These are phyloP conservation scores for Krasilnikovozyma curviuscula DNA, from an alignment of 768 basidiomycete species.

Conservation along the genomic window DNA sequence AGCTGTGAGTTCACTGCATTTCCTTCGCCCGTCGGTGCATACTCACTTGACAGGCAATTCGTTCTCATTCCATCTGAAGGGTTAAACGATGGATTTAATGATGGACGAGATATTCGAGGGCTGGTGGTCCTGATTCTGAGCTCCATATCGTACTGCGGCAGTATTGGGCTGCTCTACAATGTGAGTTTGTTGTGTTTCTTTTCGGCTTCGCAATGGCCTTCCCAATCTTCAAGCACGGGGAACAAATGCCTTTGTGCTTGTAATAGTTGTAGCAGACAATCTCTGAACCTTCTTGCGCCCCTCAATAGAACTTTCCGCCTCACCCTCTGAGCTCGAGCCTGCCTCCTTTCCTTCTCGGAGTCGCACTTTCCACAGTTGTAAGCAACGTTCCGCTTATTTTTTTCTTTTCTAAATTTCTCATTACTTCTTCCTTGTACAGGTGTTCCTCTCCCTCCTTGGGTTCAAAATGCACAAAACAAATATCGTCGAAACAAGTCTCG, in stretches of 20 bases:
- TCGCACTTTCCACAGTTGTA: slow-evolving; percentile 69
- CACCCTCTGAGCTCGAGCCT: slow-evolving; percentile 64
- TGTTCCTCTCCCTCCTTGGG: slow-evolving; percentile 78
- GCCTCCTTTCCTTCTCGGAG: slow-evolving; percentile 80
- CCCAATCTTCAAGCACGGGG: too few relatives aligned
- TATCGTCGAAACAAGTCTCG: slow-evolving; percentile 72
- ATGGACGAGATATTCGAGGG: slow-evolving; percentile 22
- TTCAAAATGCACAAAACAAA: slow-evolving; percentile 75
- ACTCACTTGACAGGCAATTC: too few relatives aligned
- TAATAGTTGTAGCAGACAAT: neutral
- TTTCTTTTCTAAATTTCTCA: too few relatives aligned
- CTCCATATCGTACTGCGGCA: slow-evolving; percentile 20
- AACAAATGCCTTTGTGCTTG: too few relatives aligned
- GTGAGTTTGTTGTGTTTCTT: slow-evolving; percentile 12
- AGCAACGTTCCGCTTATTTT: too few relatives aligned
- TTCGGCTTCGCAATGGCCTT: neutral
- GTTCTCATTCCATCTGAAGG: too few relatives aligned
- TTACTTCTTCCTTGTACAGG: too few relatives aligned
- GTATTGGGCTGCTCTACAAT: slow-evolving; percentile 20
- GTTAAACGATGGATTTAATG: slow-evolving; percentile 25
- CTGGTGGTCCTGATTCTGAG: slow-evolving; percentile 20
- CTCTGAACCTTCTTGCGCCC: neutral
- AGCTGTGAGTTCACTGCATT: too few relatives aligned
- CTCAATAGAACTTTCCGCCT: slow-evolving; percentile 5
- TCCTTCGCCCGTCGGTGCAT: too few relatives aligned